phyloP scores from a whole-genome alignment of 2,329 filamentous ascomycete genomes.

The Aspergillus arachidicola region DNA sequence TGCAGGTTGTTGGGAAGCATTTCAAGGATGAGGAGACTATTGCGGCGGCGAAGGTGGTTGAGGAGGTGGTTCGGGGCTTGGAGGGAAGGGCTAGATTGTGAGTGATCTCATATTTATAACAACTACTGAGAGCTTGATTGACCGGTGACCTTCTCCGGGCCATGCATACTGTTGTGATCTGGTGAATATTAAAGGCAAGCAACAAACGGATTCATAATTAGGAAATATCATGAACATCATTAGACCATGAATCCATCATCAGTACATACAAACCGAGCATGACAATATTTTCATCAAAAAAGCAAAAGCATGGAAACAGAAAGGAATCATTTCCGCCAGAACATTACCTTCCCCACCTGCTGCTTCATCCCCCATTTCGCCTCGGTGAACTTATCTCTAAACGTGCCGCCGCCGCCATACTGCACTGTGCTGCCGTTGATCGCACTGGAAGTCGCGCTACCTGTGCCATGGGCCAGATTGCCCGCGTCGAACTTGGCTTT shows the following conservation, averaged over 20 bases:
- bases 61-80: slow-evolving; percentile 19
- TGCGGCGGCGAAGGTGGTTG: slow-evolving; percentile 33
- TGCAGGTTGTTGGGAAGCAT: slow-evolving; percentile 55
- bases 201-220: not conserved
- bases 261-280: slow-evolving; percentile 21
- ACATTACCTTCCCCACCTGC: slow-evolving; percentile 38
- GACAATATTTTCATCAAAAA: slow-evolving; percentile 22
- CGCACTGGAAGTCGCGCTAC: slow-evolving; percentile 24
- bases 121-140: not conserved
- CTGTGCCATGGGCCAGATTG: slow-evolving; percentile 33
- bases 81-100: not conserved
- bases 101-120: not conserved
- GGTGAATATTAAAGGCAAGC: not conserved
- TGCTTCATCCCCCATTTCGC: slow-evolving; percentile 38
- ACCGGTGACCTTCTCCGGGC: no score
- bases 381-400: slow-evolving; percentile 41
- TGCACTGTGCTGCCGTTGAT: slow-evolving; percentile 24
- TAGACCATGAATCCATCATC: slow-evolving; percentile 17
- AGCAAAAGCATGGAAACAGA: slow-evolving; percentile 4
- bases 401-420: slow-evolving; percentile 36
- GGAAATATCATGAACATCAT: slow-evolving; percentile 8
- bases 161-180: no score
- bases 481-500: slow-evolving; percentile 63
- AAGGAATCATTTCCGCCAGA: slow-evolving; percentile 41
- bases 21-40: slow-evolving; percentile 57